Conservation (phyloP, 1,139 yeast species). For the Pichia sp. region DNA sequence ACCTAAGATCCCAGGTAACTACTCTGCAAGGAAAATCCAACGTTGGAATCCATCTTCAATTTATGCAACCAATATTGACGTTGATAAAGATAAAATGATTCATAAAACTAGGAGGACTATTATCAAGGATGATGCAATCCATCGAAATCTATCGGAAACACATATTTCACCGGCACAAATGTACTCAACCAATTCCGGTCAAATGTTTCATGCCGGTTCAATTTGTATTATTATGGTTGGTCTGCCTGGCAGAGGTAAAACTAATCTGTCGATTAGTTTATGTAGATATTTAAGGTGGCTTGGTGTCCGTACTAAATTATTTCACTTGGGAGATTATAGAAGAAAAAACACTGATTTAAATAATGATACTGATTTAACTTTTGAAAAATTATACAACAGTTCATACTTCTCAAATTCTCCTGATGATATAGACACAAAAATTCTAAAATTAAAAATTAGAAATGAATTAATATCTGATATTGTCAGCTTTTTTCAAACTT, state of each 20-base stretch:
- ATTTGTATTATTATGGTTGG: conserved; percentile 87
- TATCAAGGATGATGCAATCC: conserved; percentile 43
- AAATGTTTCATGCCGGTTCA: conserved; percentile 92
- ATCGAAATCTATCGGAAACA: conserved; percentile 43
- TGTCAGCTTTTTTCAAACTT: conserved; percentile 59
- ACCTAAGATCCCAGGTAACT: conserved; percentile 39
- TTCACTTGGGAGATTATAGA: conserved; percentile 90
- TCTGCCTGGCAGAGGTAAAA: conserved; percentile 93
- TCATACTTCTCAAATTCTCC: conserved; percentile 69
- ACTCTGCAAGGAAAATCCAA: conserved; percentile 43
- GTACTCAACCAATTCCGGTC: conserved; percentile 84
- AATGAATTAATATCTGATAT: conserved; percentile 66
- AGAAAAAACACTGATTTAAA: conserved; percentile 40
- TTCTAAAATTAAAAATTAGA: conserved; percentile 53
- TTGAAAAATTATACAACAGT: conserved; percentile 45
- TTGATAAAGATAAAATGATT: not conserved
- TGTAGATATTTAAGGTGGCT: conserved; percentile 91
- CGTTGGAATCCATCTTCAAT: conserved; percentile 34
- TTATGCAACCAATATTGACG: conserved; percentile 12
- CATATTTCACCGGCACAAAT: conserved; percentile 77
- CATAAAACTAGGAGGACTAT: not conserved
- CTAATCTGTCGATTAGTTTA: conserved; percentile 84
- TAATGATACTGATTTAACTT: conserved; percentile 3
- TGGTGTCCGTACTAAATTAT: conserved; percentile 87
- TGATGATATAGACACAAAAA: conserved; percentile 45